These are phyloP conservation scores for Cichorium intybus DNA, from an alignment of 140 eudicot genomes.

Conservation along the genomic window DNA sequence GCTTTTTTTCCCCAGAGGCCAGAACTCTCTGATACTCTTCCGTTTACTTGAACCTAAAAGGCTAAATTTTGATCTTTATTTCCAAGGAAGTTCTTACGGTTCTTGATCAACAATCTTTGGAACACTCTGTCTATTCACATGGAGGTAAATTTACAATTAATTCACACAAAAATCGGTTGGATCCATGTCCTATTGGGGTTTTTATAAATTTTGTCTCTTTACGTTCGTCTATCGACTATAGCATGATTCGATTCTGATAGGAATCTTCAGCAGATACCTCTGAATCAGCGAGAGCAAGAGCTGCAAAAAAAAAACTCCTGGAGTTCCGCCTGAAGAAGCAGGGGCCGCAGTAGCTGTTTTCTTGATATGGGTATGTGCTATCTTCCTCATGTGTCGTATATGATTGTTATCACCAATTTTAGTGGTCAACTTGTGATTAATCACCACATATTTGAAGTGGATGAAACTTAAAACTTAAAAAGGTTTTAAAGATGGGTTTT, in stretches of 20 bases:
- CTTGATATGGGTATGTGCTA: slow-evolving; percentile 18
- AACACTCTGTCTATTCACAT: slow-evolving; percentile 13
- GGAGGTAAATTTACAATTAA: slow-evolving; percentile 24
- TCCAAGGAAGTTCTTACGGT: slow-evolving; percentile 3
- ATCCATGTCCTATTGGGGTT: slow-evolving; percentile 13
- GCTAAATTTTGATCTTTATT: slow-evolving; percentile 8
- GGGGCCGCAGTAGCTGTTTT: no score
- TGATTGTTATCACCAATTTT: slow-evolving; percentile 6
- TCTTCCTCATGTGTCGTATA: not conserved
- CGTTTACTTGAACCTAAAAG: not conserved
- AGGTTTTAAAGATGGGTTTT: not conserved
- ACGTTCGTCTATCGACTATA: not conserved
- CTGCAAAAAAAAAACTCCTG: no score
- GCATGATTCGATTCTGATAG: not conserved
- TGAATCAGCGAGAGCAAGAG: no score
- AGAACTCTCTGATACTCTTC: not conserved
- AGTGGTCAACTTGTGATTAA: slow-evolving; percentile 8
- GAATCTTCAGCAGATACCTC: no score
- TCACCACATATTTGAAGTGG: not conserved
- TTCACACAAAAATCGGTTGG: not conserved
- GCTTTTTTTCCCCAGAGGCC: slow-evolving; percentile 4
- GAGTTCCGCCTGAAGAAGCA: no score
- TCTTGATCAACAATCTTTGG: slow-evolving; percentile 23
- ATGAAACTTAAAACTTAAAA: no score
- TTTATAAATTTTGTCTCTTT: not conserved